Evolutionary conservation across 805 yeast genomes (phyloP).

Genomic region (Hanseniaspora lindneri): DNA sequence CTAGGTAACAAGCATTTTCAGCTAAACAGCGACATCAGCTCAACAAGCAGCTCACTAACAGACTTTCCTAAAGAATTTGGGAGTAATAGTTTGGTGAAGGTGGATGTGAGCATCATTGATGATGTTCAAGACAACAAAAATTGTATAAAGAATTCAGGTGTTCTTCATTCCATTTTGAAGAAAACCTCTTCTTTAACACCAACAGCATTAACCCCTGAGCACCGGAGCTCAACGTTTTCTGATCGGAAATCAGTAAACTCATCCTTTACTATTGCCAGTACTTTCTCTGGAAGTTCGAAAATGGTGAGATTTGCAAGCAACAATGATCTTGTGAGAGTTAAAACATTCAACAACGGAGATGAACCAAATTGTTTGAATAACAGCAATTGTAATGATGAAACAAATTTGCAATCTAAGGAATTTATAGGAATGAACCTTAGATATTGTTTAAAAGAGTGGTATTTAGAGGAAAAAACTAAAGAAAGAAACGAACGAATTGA

Average conservation of each 20-base stretch:
- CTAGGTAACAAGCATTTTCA: neutral
- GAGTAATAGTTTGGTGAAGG: neutral
- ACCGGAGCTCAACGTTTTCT: slow-evolving; percentile 17
- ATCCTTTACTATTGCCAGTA: slow-evolving; percentile 17
- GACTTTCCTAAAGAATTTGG: neutral
- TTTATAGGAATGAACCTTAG: slow-evolving; percentile 5
- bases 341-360: slow-evolving; percentile 3
- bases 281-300: slow-evolving; percentile 8
- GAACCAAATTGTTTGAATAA: neutral
- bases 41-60: neutral
- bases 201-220: neutral
- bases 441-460: slow-evolving; percentile 10
- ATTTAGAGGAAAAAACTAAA: slow-evolving; percentile 9
- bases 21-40: neutral
- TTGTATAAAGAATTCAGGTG: neutral
- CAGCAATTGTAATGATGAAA: neutral
- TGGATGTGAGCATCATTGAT: neutral
- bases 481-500: slow-evolving; percentile 6
- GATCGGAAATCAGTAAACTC: slow-evolving; percentile 24
- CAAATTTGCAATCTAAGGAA: neutral
- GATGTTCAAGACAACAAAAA: neutral
- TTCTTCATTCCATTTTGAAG: neutral
- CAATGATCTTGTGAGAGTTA: slow-evolving; percentile 12
- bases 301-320: slow-evolving; percentile 8
- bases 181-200: neutral